Percentiles rank a stretch among this genome's conserved stretches.
Conservation (phyloP, 2,329 filamentous ascomycete species). For the Spiromastix sp. region DNA sequence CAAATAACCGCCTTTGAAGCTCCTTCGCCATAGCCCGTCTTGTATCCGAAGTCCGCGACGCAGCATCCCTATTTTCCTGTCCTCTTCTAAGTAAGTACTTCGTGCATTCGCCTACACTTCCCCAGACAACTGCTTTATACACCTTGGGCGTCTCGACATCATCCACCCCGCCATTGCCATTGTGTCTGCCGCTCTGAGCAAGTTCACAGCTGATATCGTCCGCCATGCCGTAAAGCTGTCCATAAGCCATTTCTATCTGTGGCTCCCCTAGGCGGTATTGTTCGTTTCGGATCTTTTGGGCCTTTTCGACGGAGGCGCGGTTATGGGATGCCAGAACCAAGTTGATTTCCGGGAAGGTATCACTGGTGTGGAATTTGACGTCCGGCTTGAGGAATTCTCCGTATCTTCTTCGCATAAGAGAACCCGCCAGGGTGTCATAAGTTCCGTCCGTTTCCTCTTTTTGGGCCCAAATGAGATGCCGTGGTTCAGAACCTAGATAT, state of each 20-base stretch:
- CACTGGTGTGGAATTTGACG: background rate
- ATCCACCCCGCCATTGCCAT: slow-evolving; percentile 14
- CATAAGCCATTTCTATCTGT: slow-evolving; percentile 41
- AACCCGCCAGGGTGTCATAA: slow-evolving; percentile 61
- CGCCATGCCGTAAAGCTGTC: slow-evolving; percentile 50
- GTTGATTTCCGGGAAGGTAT: slow-evolving; percentile 44
- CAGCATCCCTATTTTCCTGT: slow-evolving; percentile 49
- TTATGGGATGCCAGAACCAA: slow-evolving; percentile 79
- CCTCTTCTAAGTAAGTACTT: slow-evolving; percentile 55
- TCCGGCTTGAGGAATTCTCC: slow-evolving; percentile 35
- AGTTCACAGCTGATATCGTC: slow-evolving; percentile 47
- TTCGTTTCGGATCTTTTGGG: slow-evolving; percentile 36
- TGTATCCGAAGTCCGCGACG: slow-evolving; percentile 41
- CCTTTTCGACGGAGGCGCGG: slow-evolving; percentile 52
- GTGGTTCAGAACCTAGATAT: slow-evolving; percentile 59
- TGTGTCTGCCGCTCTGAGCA: slow-evolving; percentile 18
- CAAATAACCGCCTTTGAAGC: slow-evolving; percentile 28
- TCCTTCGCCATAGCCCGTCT: slow-evolving; percentile 42
- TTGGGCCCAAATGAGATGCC: slow-evolving; percentile 58
- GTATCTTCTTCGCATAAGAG: slow-evolving; percentile 55
- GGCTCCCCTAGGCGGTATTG: slow-evolving; percentile 30
- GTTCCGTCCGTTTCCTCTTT: slow-evolving; percentile 58
- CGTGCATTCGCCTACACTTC: slow-evolving; percentile 59
- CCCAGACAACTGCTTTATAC: slow-evolving; percentile 48
- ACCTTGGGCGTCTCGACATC: slow-evolving; percentile 33